A percentile compares a stretch with the other conserved stretches of the same genome.
These are phyloP conservation scores for Xylaria grammica DNA, from an alignment of 495 filamentous ascomycete genomes.

Conservation along the genomic window DNA sequence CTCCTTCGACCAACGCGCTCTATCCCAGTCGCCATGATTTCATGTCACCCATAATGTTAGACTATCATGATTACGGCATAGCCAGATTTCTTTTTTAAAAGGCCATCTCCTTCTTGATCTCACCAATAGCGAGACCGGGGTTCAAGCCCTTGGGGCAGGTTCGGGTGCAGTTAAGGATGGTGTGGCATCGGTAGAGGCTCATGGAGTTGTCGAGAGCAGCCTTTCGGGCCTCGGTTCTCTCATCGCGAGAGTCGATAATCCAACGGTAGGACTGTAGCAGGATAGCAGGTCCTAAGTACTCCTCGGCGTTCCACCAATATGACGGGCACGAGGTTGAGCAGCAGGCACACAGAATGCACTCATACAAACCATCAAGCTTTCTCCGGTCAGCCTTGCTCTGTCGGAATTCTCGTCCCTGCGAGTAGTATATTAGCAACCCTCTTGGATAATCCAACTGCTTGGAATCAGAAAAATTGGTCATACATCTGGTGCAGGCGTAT, in stretches of 20 bases:
- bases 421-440: conserved; percentile 25
- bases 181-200: conserved; percentile 98
- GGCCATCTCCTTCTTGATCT: conserved; percentile 98
- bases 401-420: conserved; percentile 82
- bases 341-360: conserved; percentile 99
- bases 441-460: not conserved
- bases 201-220: conserved; percentile 94
- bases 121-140: conserved; percentile 89
- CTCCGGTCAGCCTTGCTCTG: conserved; percentile 88
- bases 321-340: conserved; percentile 97
- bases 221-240: conserved; percentile 85
- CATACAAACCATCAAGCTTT: conserved; percentile 98
- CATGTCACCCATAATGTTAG: not conserved
- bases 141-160: conserved; percentile 99
- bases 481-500: conserved; percentile 78
- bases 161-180: conserved; percentile 95
- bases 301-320: conserved; percentile 99
- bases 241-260: conserved; percentile 90
- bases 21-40: conserved; percentile 9
- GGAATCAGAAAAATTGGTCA: conserved; percentile 37
- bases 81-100: conserved; percentile 48
- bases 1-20: not conserved
- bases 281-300: conserved; percentile 96
- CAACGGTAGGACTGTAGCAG: conserved; percentile 97
- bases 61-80: not conserved